Evolutionary conservation across 2,329 filamentous ascomycete genomes (phyloP).

Genomic region (Aspergillus viridinutans): DNA sequence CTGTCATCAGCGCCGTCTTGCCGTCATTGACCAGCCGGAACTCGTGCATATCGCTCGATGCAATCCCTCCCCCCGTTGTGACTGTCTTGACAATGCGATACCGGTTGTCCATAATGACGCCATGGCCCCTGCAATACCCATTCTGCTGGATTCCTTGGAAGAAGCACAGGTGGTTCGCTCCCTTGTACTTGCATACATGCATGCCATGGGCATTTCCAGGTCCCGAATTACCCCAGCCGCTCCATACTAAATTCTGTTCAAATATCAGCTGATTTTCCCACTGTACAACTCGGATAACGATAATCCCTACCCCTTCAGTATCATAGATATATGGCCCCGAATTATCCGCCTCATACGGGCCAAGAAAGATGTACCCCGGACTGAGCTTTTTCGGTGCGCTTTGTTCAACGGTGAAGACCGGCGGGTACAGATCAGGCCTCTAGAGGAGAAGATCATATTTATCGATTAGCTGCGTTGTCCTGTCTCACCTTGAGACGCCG

Average conservation of each 20-base stretch:
- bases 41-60: slow-evolving; percentile 51
- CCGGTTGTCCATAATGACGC: slow-evolving; percentile 49
- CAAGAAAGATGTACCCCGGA: slow-evolving; percentile 50
- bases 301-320: slow-evolving; percentile 39
- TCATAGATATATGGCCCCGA: slow-evolving; percentile 52
- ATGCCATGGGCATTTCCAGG: slow-evolving; percentile 48
- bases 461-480: background rate
- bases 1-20: slow-evolving; percentile 37
- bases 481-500: background rate
- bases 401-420: slow-evolving; percentile 29
- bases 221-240: slow-evolving; percentile 47
- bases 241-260: slow-evolving; percentile 47
- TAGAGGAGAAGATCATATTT: too few relatives aligned
- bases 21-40: slow-evolving; percentile 47
- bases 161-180: slow-evolving; percentile 49
- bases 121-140: slow-evolving; percentile 50
- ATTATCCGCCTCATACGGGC: slow-evolving; percentile 47
- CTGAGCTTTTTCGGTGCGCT: slow-evolving; percentile 29
- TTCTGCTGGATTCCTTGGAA: slow-evolving; percentile 51
- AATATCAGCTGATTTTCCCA: slow-evolving; percentile 8
- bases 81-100: slow-evolving; percentile 49
- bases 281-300: background rate
- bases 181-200: slow-evolving; percentile 48
- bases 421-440: slow-evolving; percentile 39
- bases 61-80: slow-evolving; percentile 36